Base-by-base conservation (phyloP, 257 asterid genomes). In the Petrea volubilis region DNA sequence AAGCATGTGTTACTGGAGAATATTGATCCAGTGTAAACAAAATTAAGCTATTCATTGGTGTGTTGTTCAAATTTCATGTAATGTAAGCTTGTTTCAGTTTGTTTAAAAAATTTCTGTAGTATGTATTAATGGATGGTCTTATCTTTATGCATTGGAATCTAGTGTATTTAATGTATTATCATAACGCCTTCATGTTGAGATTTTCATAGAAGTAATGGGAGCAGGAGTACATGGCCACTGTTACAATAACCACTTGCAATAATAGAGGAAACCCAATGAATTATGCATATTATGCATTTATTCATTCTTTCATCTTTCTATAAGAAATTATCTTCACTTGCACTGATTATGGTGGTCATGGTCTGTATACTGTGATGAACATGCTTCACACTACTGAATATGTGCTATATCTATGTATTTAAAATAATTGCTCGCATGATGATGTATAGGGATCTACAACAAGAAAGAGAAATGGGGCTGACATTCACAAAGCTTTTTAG, bases 401-500 rank as follows among this genome's bases (percentile, higher is more conserved):
- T 14, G 28, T 36, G 4, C 17, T 58, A 17, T 15, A 14, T 31
- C 29, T 40, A 50, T 12, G 5, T n/a, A 28, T 46, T 20, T 27
- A 64, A 12, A 29, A 43, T 47, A 34, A 21, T 10, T 29, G 27
- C 27, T 59, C 6, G 36, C 47, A 10, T 56, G 27, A 4, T n/a
- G 49, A 59, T 77, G 29, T 68, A 33, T 28, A 81, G 91, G 82
- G 75, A 64, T 72, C 71, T 34, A 75, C 64, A 74, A 55, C 70
- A 74, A 71, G 78, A 70, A 78, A 74, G 76, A 58, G 64, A 82
- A 71, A 92, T 89, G 96, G 96, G 96, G 80, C 72, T 92, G 73
- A 77, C 96, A 7, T 89, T 92, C 74, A 83, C 93, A 1, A 89
- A 89, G 89, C 87, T 92, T 68, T 92, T 92, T 68, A 89, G 93